phyloP scores from a whole-genome alignment of 1,284 basidiomycete genomes.

The Sporisorium graminicola region DNA sequence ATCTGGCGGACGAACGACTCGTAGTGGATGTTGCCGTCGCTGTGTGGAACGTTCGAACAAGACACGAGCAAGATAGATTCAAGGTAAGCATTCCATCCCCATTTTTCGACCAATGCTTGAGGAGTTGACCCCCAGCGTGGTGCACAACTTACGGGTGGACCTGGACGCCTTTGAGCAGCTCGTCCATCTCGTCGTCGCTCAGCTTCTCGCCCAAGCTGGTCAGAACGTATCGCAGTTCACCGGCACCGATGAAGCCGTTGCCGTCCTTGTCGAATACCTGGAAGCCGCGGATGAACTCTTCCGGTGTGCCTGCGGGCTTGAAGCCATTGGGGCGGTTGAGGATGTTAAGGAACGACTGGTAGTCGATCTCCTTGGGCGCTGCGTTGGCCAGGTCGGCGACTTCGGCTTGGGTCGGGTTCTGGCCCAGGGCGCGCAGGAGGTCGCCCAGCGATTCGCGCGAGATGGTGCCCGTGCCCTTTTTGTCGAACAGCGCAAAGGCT shows the following conservation, averaged over 20 bases:
- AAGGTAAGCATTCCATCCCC: not conserved
- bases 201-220: constrained; percentile 98
- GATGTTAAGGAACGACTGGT: constrained; percentile 81
- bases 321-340: constrained; percentile 95
- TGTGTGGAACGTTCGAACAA: constrained; percentile 67
- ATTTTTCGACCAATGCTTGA: not conserved
- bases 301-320: constrained; percentile 79
- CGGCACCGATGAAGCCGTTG: constrained; percentile 94
- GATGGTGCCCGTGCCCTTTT: constrained; percentile 90
- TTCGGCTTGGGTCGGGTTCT: constrained; percentile 98
- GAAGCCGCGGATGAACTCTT: constrained; percentile 99
- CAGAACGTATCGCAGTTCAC: constrained; percentile 90
- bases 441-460: constrained; percentile 92
- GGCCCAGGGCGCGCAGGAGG: constrained; percentile 90
- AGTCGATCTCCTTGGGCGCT: constrained; percentile 81
- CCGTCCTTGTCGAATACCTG: constrained; percentile 99
- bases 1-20: constrained; percentile 94
- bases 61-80: not conserved
- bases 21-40: constrained; percentile 97
- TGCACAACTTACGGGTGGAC: constrained; percentile 80
- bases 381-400: constrained; percentile 83
- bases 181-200: constrained; percentile 96
- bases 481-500: constrained; percentile 97
- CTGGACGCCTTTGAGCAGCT: constrained; percentile 93
- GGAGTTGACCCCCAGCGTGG: too few relatives aligned